Evolutionary conservation across 768 basidiomycete genomes (phyloP).

Genomic region (Cantharellus anzutake): DNA sequence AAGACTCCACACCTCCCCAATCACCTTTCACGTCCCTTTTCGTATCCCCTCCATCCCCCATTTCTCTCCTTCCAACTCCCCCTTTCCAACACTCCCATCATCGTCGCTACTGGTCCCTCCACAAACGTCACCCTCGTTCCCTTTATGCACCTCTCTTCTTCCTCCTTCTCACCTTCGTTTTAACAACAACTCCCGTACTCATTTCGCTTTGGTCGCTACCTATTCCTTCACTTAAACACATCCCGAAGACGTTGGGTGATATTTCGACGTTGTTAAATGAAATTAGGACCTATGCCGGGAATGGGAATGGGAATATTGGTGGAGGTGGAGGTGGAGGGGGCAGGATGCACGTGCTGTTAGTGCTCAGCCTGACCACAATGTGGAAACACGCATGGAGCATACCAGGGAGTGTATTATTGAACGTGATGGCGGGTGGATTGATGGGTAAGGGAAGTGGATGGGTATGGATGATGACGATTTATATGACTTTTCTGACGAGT

Average conservation of each 20-base stretch:
- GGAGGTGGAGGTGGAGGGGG: conserved; percentile 15
- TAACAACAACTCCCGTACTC: conserved; percentile 6
- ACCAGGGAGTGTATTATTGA: conserved; percentile 76
- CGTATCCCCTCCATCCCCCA: conserved; percentile 5
- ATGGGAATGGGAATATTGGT: conserved; percentile 29
- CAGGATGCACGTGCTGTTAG: conserved; percentile 58
- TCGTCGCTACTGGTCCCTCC: neutral
- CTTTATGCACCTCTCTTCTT: conserved; percentile 15
- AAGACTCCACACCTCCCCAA: neutral
- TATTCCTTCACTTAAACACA: conserved; percentile 18
- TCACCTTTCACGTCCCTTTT: conserved; percentile 9
- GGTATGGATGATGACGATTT: conserved; percentile 16
- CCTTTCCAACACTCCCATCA: conserved; percentile 47
- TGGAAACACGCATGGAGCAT: conserved; percentile 99
- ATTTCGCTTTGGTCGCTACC: conserved; percentile 6
- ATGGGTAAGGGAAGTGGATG: conserved; percentile 10
- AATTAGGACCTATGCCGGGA: conserved; percentile 55
- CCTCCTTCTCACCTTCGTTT: conserved; percentile 18
- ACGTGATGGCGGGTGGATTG: conserved; percentile 2
- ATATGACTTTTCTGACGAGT: conserved; percentile 72
- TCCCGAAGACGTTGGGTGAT: conserved; percentile 60
- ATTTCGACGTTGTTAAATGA: conserved; percentile 57
- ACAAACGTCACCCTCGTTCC: neutral
- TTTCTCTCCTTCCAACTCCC: conserved; percentile 26
- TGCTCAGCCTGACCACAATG: conserved; percentile 64